Evolutionary conservation across 768 basidiomycete species (phyloP).

Genomic region (Obba rivulosa): DNA sequence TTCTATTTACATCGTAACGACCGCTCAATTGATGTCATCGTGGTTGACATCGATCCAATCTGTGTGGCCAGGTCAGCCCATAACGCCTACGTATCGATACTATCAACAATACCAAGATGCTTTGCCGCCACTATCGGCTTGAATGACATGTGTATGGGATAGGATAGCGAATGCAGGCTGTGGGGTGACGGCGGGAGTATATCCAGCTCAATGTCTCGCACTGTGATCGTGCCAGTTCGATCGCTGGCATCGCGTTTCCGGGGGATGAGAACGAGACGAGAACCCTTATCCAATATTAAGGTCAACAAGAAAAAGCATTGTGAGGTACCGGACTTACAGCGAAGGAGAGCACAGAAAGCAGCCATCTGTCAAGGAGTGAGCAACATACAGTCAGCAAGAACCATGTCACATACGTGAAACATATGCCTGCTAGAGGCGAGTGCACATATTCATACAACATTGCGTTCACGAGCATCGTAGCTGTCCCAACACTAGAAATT

Average conservation of each 20-base stretch:
- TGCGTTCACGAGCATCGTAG: slow-evolving; percentile 18
- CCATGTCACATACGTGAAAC: slow-evolving; percentile 18
- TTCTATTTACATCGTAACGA: too few species aligned
- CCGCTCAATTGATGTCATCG: too few species aligned
- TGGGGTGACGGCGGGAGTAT: neutral
- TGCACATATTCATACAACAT: slow-evolving; percentile 18
- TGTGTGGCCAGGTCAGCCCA: too few species aligned
- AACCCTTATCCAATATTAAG: slow-evolving; percentile 8
- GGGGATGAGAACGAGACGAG: slow-evolving; percentile 15
- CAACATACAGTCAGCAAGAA: neutral
- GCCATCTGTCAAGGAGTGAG: slow-evolving; percentile 11
- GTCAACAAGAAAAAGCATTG: neutral
- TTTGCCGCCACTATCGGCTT: too few species aligned
- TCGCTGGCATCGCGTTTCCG: neutral
- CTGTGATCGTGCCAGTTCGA: neutral
- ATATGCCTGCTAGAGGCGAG: slow-evolving; percentile 21
- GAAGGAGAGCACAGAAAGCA: slow-evolving; percentile 21
- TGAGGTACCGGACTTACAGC: slow-evolving; percentile 9
- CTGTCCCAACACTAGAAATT: slow-evolving; percentile 5
- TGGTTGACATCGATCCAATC: too few species aligned
- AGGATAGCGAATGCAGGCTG: too few species aligned
- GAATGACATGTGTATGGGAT: too few species aligned
- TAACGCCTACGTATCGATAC: too few species aligned
- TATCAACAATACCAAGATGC: too few species aligned
- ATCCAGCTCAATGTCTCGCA: neutral